Conservation (phyloP, 2,329 filamentous ascomycete species). For the Intubia oerlemansii region DNA sequence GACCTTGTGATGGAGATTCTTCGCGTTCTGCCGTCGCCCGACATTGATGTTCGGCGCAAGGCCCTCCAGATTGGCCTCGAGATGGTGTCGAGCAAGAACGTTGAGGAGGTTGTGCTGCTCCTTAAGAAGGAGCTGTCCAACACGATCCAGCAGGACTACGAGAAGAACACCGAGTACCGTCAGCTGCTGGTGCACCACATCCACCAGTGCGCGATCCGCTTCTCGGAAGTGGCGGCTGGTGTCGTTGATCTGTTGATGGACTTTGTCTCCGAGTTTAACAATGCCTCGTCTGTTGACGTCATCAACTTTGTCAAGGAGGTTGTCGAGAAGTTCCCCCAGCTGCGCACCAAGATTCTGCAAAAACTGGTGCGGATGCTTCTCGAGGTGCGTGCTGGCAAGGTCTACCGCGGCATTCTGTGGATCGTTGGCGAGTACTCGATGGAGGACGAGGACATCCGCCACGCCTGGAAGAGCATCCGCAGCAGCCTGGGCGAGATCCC, state of each 20-base stretch:
- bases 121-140: slow-evolving; percentile 96
- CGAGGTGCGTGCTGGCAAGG: slow-evolving; percentile 90
- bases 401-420: slow-evolving; percentile 92
- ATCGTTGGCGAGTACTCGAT: slow-evolving; percentile 94
- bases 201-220: slow-evolving; percentile 96
- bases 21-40: slow-evolving; percentile 80
- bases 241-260: slow-evolving; percentile 97
- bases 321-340: slow-evolving; percentile 87
- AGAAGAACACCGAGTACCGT: slow-evolving; percentile 92
- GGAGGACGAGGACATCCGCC: slow-evolving; percentile 81
- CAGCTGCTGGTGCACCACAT: slow-evolving; percentile 92
- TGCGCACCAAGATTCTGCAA: slow-evolving; percentile 70
- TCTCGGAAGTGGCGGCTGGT: slow-evolving; percentile 91
- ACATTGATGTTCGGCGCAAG: slow-evolving; percentile 88
- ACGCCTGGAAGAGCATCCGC: slow-evolving; percentile 91
- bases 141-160: slow-evolving; percentile 95
- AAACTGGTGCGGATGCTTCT: slow-evolving; percentile 75
- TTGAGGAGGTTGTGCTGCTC: slow-evolving; percentile 88
- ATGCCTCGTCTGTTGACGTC: slow-evolving; percentile 86
- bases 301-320: slow-evolving; percentile 99
- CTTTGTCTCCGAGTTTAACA: slow-evolving; percentile 97
- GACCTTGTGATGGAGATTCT: slow-evolving; percentile 95
- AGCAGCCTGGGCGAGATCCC: slow-evolving; percentile 91
- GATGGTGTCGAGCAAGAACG: slow-evolving; percentile 98
- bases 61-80: slow-evolving; percentile 77